phyloP scores from a whole-genome alignment of 2,329 filamentous ascomycete species.

The Epichloe hybrida region DNA sequence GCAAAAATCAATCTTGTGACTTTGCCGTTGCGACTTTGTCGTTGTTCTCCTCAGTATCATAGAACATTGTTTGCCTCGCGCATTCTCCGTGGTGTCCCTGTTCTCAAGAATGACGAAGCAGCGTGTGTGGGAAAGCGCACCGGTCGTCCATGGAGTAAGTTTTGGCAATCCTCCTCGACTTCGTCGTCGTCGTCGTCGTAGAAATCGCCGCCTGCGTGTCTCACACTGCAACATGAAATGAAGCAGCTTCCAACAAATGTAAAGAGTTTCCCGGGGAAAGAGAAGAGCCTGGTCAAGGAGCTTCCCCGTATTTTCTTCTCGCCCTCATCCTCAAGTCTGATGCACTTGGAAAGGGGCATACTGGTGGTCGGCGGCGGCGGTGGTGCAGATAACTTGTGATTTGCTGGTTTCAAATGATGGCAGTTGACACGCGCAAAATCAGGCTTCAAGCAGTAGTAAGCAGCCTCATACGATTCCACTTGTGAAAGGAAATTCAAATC shows the following conservation, averaged over 20 bases:
- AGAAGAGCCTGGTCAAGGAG: not conserved
- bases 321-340: conserved; percentile 22
- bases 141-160: conserved; percentile 2
- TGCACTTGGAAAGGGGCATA: not conserved
- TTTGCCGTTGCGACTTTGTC: not conserved
- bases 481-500: not conserved
- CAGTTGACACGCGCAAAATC: too few species aligned
- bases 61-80: conserved; percentile 22
- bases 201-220: conserved; percentile 6
- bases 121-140: conserved; percentile 24
- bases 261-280: not conserved
- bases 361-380: not conserved
- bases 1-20: not conserved
- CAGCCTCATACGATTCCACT: not conserved
- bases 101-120: conserved; percentile 26
- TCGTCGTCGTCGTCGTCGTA: conserved; percentile 8
- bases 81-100: conserved; percentile 27
- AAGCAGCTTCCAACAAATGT: conserved; percentile 1
- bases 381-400: not conserved
- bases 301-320: conserved; percentile 12
- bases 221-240: conserved; percentile 6
- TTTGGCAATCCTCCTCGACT: conserved; percentile 8
- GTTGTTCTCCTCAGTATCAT: conserved; percentile 4
- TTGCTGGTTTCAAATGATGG: too few species aligned
- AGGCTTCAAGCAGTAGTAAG: too few species aligned